Evolutionary conservation across 257 asterid species (phyloP).

Genomic region (Thymus mandschuricus): DNA sequence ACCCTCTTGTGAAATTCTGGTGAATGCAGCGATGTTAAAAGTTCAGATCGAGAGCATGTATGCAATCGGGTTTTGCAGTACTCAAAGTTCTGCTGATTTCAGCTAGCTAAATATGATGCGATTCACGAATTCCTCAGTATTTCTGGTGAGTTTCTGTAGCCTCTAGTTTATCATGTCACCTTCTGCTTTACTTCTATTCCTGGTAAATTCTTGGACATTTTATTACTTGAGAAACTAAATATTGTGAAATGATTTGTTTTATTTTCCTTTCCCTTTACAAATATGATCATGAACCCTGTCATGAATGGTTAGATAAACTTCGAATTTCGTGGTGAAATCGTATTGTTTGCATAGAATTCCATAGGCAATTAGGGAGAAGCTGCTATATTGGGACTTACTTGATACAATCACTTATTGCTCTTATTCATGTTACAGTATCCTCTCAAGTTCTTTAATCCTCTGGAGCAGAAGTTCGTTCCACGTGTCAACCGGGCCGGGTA

Average conservation of each 20-base stretch:
- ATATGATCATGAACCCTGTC: no score
- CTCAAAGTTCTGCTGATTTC: neutral
- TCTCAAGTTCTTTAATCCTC: slow-evolving; percentile 24
- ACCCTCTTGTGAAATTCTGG: neutral
- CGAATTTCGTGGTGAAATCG: no score
- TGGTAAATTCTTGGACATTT: neutral
- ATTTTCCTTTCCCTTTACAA: no score
- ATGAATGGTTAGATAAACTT: no score
- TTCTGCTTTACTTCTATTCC: neutral
- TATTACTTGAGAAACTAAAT: no score
- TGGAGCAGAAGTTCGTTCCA: slow-evolving; percentile 65
- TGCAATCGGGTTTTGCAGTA: no score
- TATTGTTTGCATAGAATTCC: no score
- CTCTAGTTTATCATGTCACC: neutral
- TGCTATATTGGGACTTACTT: no score
- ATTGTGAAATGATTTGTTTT: no score
- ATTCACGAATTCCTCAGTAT: neutral
- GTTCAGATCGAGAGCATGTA: neutral
- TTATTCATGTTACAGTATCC: neutral
- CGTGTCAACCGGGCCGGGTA: slow-evolving; percentile 60
- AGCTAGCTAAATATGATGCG: neutral
- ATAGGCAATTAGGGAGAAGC: no score
- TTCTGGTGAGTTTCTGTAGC: neutral
- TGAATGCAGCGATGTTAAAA: neutral
- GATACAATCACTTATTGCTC: no score